Conservation (phyloP, 2,329 filamentous ascomycete species). For the Nothophoma quercina region DNA sequence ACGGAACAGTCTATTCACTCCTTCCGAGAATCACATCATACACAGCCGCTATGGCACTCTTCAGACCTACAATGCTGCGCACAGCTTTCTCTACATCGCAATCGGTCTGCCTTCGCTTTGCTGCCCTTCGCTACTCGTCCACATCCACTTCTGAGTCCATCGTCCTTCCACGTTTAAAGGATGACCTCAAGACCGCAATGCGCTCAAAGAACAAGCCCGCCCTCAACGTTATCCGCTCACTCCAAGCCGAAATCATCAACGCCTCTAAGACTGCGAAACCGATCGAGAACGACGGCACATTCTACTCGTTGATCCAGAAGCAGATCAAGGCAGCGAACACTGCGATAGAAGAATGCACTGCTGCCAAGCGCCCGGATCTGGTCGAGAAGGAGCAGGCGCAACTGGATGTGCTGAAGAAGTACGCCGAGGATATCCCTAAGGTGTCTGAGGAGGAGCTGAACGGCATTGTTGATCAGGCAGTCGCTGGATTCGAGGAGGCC, state of each 20-base stretch:
- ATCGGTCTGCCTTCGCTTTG: constrained; percentile 29
- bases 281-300: constrained; percentile 73
- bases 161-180: constrained; percentile 54
- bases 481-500: constrained; percentile 60
- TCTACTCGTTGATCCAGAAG: constrained; percentile 73
- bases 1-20: neutral
- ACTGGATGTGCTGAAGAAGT: constrained; percentile 70
- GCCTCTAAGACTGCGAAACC: constrained; percentile 75
- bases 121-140: constrained; percentile 31
- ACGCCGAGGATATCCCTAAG: constrained; percentile 66
- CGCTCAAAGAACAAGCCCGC: constrained; percentile 62
- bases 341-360: constrained; percentile 69
- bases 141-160: constrained; percentile 24
- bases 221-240: constrained; percentile 71
- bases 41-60: constrained; percentile 34
- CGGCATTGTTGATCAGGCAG: constrained; percentile 59
- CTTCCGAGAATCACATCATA: neutral
- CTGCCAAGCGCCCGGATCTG: constrained; percentile 71
- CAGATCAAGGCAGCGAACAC: constrained; percentile 65
- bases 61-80: constrained; percentile 29
- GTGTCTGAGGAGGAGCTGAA: constrained; percentile 67
- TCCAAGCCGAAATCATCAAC: constrained; percentile 76
- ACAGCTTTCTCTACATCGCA: constrained; percentile 22
- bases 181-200: constrained; percentile 58
- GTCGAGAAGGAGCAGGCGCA: constrained; percentile 74